Base-by-base conservation (phyloP, 805 yeast species). In the Kuraishia cidri region DNA sequence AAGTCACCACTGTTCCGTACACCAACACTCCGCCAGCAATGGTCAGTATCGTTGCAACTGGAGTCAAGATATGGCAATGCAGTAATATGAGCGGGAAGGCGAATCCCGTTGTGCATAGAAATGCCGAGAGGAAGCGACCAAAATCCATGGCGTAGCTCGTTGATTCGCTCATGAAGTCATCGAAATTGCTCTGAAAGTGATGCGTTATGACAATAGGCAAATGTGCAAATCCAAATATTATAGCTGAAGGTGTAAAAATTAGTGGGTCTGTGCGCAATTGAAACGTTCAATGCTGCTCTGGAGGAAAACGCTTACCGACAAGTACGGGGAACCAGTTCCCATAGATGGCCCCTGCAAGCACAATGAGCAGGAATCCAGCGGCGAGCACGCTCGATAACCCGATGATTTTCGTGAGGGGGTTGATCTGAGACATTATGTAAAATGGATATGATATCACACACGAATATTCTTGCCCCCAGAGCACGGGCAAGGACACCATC, bases 271-370 rank as follows among this genome's bases (percentile, higher is more conserved):
- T 24, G 16, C 26, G n/a, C 23, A 19, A 22, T 16, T 11, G 24
- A 29, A n/a, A 4, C 22, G n/a, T 10, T 15, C 8, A 22, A 29
- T 29, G 17, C 14, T 22, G 16, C 12, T 6, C 6, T 19, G n/a
- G n/a, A 18, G 24, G 10, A 17, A 67, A 9, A 16, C n/a, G 62
- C 71, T 30, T 41, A 66, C 72, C 68, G 43, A 82, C 85, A 24
- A 79, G 68, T 37, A 90, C 67, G 24, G 98, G 97, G 47, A 80
- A 75, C 94, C 96, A 92, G 54, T 86, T 87, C 30, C 84, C 82
- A 60, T 75, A 85, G 9, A 92, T 65, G 3, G 92, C 90, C 33
- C 95, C 87, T 29, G 95, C 86, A 22, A 92, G 64, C 17, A 90
- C 83, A 28, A 88, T 86, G 41, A 92, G 64, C 23, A 92, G 71